Evolutionary conservation across 306 rosid species (phyloP), one percentile per base, ranked within the genome.

Genomic region (Ziziphus jujuba): DNA sequence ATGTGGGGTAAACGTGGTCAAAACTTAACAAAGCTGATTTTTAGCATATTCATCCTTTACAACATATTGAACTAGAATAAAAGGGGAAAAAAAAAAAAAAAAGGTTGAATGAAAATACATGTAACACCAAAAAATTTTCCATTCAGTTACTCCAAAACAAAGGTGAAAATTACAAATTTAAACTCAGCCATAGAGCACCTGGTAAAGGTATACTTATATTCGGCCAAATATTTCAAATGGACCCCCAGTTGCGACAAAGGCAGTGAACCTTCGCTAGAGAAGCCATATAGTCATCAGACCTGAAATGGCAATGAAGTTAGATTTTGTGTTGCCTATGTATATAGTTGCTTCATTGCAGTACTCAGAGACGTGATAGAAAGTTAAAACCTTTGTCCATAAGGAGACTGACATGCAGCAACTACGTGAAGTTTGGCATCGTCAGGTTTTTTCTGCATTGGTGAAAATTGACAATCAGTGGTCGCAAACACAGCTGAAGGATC

Each of bases 201-300:
- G 33, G 33, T 1, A 56, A 28, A 21, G 64, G 63, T 54, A 53
- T 9, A 50, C 7, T 8, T 21, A 60, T 63, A 25, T 44, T 31
- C 6, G 40, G 14, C 54, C 20, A 2, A 65, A 67, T 36, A 45
- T 33, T 80, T 83, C 74, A 80, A 65, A 49, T 48, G 50, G 49
- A 15, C 22, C 15, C 75, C 97, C 97, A 92, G 56, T 83, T 87
- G 80, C 93, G 84, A 80, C 89, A 88, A 23, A 78, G 86, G 70
- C 90, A 75, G 71, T 88, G 98, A 88, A 93, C 96, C 81, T 80
- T 84, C 48, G 96, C 85, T 16, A 93, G 87, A 69, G 97, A 80
- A 44, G 89, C 91, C 97, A 90, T 93, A 61, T 93, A 93, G 80
- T 93, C 97, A 66, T 88, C 90, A 58, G 96, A 88, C 75, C 98